phyloP scores from a whole-genome alignment of 2,329 filamentous ascomycete genomes.

The Ploettnerulaceae sp. region DNA sequence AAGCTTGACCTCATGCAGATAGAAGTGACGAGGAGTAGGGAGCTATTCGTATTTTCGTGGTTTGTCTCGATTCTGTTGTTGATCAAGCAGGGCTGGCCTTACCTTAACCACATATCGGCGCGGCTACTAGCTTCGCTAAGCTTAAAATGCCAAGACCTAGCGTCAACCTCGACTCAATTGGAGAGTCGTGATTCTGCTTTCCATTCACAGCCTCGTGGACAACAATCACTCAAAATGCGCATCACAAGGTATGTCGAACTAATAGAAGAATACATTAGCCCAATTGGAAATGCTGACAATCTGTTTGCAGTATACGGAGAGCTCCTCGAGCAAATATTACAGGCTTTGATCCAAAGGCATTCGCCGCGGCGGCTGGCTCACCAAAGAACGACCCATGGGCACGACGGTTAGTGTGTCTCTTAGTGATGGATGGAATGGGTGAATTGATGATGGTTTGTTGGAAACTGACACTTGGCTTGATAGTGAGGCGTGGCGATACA shows the following conservation, averaged over 20 bases:
- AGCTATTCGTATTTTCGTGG: neutral
- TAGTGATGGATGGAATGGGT: neutral
- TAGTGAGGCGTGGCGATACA: constrained; percentile 95
- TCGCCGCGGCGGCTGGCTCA: constrained; percentile 64
- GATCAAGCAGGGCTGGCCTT: constrained; percentile 9
- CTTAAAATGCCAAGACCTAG: constrained; percentile 17
- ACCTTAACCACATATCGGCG: constrained; percentile 10
- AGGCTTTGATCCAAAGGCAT: constrained; percentile 83
- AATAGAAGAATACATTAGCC: constrained; percentile 5
- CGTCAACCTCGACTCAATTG: constrained; percentile 11
- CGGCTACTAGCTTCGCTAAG: constrained; percentile 4
- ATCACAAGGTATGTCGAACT: constrained; percentile 29
- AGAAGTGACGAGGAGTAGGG: neutral
- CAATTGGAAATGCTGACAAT: constrained; percentile 15
- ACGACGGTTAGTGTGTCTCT: constrained; percentile 46
- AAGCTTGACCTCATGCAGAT: neutral
- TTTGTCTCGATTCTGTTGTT: constrained; percentile 4
- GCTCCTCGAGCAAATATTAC: constrained; percentile 65
- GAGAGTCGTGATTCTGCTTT: constrained; percentile 4
- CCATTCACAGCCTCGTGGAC: constrained; percentile 16
- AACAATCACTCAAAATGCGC: constrained; percentile 29
- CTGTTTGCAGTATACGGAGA: constrained; percentile 32
- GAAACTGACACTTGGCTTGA: constrained; percentile 46
- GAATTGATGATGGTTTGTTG: neutral
- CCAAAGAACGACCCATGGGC: constrained; percentile 62